Conservation (phyloP, 2,329 filamentous ascomycete genomes). For the Xylariales sp. region DNA sequence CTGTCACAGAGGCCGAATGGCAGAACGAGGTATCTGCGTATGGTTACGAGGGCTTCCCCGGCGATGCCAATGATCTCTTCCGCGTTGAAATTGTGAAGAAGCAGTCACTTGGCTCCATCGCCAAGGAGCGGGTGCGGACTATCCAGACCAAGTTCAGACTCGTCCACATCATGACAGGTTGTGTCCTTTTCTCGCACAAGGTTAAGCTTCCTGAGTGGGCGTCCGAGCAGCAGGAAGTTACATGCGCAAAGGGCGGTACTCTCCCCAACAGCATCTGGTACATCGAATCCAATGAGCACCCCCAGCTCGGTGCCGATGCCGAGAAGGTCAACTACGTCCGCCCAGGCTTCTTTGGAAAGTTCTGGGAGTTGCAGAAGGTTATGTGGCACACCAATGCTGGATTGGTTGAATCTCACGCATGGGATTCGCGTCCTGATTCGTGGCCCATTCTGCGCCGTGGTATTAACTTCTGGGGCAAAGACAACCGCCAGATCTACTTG, state of each 20-base stretch:
- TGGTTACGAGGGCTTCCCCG: constrained; percentile 93
- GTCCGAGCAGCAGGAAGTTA: constrained; percentile 98
- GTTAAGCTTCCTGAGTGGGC: constrained; percentile 98
- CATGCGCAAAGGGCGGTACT: constrained; percentile 85
- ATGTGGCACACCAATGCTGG: constrained; percentile 99
- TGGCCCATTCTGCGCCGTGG: constrained; percentile 91
- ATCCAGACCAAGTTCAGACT: constrained; percentile 97
- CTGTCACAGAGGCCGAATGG: constrained; percentile 85
- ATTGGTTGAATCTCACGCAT: constrained; percentile 91
- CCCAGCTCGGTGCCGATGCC: constrained; percentile 65
- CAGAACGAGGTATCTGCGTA: constrained; percentile 96
- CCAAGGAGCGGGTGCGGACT: constrained; percentile 82
- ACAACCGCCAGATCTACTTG: constrained; percentile 93
- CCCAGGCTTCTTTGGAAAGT: constrained; percentile 95
- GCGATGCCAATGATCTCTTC: constrained; percentile 96
- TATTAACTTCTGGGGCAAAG: constrained; percentile 98
- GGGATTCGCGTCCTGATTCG: constrained; percentile 91
- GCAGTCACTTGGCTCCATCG: constrained; percentile 71
- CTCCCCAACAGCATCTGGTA: constrained; percentile 98
- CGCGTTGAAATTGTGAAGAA: constrained; percentile 90
- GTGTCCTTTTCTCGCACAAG: constrained; percentile 95
- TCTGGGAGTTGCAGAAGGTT: constrained; percentile 93
- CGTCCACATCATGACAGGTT: constrained; percentile 94
- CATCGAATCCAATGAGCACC: constrained; percentile 85
- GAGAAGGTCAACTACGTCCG: constrained; percentile 96